A percentile compares a stretch with the other conserved stretches of the same genome.
Conservation (phyloP, 192 early-diverging fungal genomes). For the Umbelopsis sp. region DNA sequence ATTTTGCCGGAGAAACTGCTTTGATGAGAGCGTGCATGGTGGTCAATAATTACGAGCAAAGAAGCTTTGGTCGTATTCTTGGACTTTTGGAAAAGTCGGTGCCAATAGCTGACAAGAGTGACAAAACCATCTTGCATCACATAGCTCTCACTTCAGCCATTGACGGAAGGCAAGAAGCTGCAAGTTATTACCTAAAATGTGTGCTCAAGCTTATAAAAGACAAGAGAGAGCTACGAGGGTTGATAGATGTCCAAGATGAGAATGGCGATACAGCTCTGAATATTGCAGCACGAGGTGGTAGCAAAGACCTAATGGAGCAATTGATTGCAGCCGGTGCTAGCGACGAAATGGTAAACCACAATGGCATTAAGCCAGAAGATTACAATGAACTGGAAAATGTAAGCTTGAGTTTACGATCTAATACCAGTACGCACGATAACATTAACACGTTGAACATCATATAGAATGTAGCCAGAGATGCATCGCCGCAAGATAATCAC, state of each 20-base stretch:
- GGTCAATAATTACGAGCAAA: constrained; percentile 78
- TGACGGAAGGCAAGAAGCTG: constrained; percentile 65
- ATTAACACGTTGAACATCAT: too few species aligned
- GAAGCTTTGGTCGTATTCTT: constrained; percentile 75
- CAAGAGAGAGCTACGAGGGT: background rate
- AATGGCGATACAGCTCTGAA: constrained; percentile 90
- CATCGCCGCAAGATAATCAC: background rate
- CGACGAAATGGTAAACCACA: constrained; percentile 67
- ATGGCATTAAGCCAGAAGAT: constrained; percentile 79
- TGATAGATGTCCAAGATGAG: constrained; percentile 69
- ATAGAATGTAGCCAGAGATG: background rate
- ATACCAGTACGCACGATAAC: too few species aligned
- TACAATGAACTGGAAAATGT: constrained; percentile 27
- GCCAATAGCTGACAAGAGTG: constrained; percentile 67
- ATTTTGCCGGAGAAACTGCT: constrained; percentile 84
- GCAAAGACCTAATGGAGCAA: constrained; percentile 66
- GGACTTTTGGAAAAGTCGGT: constrained; percentile 74
- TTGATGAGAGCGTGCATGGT: constrained; percentile 88
- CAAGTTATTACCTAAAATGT: constrained; percentile 68
- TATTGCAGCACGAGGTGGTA: constrained; percentile 81
- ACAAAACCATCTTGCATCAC: constrained; percentile 89
- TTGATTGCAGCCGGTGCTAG: constrained; percentile 82
- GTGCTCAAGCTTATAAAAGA: constrained; percentile 72
- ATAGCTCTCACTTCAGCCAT: constrained; percentile 71
- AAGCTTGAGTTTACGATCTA: background rate